phyloP scores from a whole-genome alignment of 768 basidiomycete species.

The Psilocybe tampanensis region DNA sequence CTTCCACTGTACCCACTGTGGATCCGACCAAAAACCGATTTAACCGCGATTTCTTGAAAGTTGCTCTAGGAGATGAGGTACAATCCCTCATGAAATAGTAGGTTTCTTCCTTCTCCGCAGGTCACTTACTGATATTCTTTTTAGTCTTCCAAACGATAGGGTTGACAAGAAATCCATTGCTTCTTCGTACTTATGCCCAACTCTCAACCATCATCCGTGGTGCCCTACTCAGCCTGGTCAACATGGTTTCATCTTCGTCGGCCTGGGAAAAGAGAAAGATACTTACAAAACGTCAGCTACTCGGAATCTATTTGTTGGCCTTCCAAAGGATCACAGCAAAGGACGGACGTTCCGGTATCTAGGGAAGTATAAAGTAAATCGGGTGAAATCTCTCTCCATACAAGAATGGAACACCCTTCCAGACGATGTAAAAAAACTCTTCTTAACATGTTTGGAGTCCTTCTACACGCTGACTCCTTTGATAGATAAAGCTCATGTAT shows the following conservation, averaged over 20 bases:
- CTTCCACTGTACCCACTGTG: conserved; percentile 9
- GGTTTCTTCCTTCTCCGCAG: neutral
- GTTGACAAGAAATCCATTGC: conserved; percentile 33
- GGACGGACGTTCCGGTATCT: conserved; percentile 45
- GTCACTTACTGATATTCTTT: neutral
- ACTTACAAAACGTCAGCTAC: conserved; percentile 41
- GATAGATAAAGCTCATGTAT: conserved; percentile 37
- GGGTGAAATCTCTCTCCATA: conserved; percentile 41
- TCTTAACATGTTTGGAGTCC: neutral
- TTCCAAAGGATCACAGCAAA: conserved; percentile 26
- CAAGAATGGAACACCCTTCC: conserved; percentile 50
- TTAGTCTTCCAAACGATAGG: conserved; percentile 17
- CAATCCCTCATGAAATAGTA: conserved; percentile 43
- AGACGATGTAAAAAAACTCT: conserved; percentile 37
- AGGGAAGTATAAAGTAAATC: conserved; percentile 45
- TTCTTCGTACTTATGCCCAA: conserved; percentile 49
- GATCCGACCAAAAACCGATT: conserved; percentile 32
- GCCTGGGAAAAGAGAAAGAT: conserved; percentile 46
- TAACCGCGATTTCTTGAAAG: conserved; percentile 38
- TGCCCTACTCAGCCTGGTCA: conserved; percentile 48
- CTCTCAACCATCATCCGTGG: conserved; percentile 56
- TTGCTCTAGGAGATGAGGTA: conserved; percentile 39
- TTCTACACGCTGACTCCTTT: conserved; percentile 1
- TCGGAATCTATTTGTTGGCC: conserved; percentile 48
- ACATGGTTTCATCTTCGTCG: conserved; percentile 60